Percentiles rank a stretch among this genome's conserved stretches.
phyloP scores from a whole-genome alignment of 768 basidiomycete genomes.

The Tulasnella sp. region DNA sequence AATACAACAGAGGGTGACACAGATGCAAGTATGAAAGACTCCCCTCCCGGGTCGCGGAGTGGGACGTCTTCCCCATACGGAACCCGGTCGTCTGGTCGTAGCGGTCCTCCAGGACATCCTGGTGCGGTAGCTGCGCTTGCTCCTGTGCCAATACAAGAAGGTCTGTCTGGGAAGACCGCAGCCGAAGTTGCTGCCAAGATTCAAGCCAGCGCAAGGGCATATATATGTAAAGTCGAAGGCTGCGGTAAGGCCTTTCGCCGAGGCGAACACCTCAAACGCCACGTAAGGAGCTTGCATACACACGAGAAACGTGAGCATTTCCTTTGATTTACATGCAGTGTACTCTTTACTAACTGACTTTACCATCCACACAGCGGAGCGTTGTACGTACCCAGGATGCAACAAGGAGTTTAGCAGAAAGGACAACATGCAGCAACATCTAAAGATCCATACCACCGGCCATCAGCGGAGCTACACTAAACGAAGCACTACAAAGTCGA shows the following conservation, averaged over 20 bases:
- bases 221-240: conserved; percentile 72
- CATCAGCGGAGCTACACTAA: background rate
- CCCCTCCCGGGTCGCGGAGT: conserved; percentile 2
- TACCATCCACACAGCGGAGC: conserved; percentile 51
- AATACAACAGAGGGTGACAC: background rate
- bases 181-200: conserved; percentile 29
- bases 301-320: conserved; percentile 78
- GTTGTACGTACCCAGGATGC: conserved; percentile 64
- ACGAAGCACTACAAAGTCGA: background rate
- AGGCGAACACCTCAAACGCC: conserved; percentile 86
- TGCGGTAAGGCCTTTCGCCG: conserved; percentile 87
- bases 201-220: conserved; percentile 42
- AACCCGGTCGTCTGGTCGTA: background rate
- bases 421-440: conserved; percentile 76
- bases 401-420: conserved; percentile 73
- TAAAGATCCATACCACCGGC: conserved; percentile 54
- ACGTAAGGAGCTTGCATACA: conserved; percentile 84
- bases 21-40: background rate
- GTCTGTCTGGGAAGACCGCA: background rate
- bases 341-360: background rate
- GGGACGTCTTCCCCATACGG: conserved; percentile 22
- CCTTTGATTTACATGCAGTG: background rate
- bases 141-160: conserved; percentile 6
- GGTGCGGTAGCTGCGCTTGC: background rate
- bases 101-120: background rate